A percentile compares a stretch with the other conserved stretches of the same genome.
Conservation (phyloP, 176 grass and related monocot species). For the Eleusine coracana region DNA sequence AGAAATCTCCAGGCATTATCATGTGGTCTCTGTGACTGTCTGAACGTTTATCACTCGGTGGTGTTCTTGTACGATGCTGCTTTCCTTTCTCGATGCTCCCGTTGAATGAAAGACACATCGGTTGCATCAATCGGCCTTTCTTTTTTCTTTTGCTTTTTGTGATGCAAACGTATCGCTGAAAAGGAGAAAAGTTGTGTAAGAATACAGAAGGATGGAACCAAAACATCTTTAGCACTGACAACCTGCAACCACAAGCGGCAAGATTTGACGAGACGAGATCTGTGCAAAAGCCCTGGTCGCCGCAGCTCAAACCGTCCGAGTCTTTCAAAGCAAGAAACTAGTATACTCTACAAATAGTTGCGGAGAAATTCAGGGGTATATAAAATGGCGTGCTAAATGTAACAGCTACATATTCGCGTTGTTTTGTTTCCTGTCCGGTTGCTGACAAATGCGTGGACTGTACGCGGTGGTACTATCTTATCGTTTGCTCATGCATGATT, state of each 20-base stretch:
- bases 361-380: background rate
- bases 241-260: slow-evolving; percentile 2
- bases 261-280: slow-evolving; percentile 36
- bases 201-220: slow-evolving; percentile 30
- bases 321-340: background rate
- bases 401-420: too few species aligned
- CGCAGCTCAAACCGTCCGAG: background rate
- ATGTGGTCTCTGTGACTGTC: background rate
- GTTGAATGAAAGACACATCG: slow-evolving; percentile 36
- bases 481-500: slow-evolving; percentile 17
- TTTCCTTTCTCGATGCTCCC: slow-evolving; percentile 21
- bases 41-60: slow-evolving; percentile 5
- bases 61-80: background rate
- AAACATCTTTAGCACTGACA: slow-evolving; percentile 31
- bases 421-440: background rate
- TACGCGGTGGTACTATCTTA: background rate
- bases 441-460: slow-evolving; percentile 12
- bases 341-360: background rate
- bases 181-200: background rate
- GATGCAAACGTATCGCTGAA: slow-evolving; percentile 39
- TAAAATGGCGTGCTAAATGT: background rate
- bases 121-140: background rate
- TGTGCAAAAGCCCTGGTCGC: background rate
- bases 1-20: slow-evolving; percentile 7
- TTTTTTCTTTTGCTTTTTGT: background rate